Conservation (phyloP, 768 basidiomycete genomes). For the Tricholoma terreum region DNA sequence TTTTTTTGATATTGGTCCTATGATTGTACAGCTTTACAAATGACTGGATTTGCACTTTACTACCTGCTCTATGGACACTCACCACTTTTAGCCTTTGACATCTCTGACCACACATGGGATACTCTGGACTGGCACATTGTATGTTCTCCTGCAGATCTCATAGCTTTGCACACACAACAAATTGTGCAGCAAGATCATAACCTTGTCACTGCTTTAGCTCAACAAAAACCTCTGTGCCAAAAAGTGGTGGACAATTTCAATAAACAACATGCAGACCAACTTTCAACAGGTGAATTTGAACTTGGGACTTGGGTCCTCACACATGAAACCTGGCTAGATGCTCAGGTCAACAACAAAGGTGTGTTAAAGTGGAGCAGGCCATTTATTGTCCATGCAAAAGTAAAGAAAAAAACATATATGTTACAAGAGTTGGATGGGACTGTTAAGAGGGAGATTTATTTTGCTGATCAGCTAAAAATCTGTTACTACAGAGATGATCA, state of each 20-base stretch:
- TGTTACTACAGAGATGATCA: slow-evolving; percentile 7
- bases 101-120: no score
- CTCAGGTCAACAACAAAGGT: slow-evolving; percentile 27
- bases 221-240: slow-evolving; percentile 5
- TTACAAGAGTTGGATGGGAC: no score
- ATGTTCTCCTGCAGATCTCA: no score
- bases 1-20: no score
- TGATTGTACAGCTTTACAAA: slow-evolving; percentile 17
- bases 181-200: no score
- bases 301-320: slow-evolving; percentile 28
- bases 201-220: slow-evolving; percentile 10
- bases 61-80: slow-evolving; percentile 30
- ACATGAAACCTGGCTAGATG: slow-evolving; percentile 28
- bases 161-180: no score
- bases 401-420: not conserved
- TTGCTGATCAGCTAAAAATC: slow-evolving; percentile 8
- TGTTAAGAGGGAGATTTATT: no score
- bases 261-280: no score
- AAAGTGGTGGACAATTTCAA: slow-evolving; percentile 22
- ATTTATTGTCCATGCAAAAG: slow-evolving; percentile 20
- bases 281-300: slow-evolving; percentile 18
- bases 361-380: slow-evolving; percentile 27
- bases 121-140: no score
- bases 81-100: no score
- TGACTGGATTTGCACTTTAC: slow-evolving; percentile 31